Conservation (phyloP, 805 yeast species). For the Metschnikowia gruessii region DNA sequence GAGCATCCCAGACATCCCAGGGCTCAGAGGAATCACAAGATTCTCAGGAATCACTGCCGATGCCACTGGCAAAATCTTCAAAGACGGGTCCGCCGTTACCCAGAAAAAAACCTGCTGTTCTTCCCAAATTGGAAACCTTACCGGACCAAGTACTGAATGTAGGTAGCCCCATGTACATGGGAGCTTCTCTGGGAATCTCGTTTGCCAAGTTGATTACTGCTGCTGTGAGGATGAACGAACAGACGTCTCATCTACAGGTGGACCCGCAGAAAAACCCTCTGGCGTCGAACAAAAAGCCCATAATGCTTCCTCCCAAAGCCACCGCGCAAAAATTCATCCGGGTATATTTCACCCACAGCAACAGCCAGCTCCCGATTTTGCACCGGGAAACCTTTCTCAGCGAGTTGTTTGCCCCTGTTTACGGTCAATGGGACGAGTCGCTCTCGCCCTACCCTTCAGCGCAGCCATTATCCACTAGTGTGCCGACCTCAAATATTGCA, state of each 20-base stretch:
- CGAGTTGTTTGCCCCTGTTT: conserved; percentile 70
- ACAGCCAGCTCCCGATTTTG: conserved; percentile 78
- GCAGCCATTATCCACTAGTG: conserved; percentile 4
- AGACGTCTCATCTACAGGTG: conserved; percentile 15
- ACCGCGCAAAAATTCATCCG: conserved; percentile 65
- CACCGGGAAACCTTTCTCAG: conserved; percentile 76
- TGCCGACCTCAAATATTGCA: background rate
- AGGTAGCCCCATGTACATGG: conserved; percentile 13
- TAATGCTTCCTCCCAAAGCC: conserved; percentile 63
- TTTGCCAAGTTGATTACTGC: conserved; percentile 77
- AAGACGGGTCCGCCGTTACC: background rate
- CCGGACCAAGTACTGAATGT: conserved; percentile 2
- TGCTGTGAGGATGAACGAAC: conserved; percentile 57
- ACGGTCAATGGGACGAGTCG: conserved; percentile 59
- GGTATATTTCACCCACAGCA: conserved; percentile 72
- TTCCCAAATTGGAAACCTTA: background rate
- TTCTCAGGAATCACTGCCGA: background rate
- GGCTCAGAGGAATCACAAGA: background rate
- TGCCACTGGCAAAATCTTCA: background rate
- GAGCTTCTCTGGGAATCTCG: conserved; percentile 21
- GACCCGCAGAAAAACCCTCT: conserved; percentile 18
- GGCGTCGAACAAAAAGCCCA: conserved; percentile 30
- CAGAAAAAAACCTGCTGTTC: background rate
- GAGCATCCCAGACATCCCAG: too few relatives aligned
- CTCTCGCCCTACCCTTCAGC: conserved; percentile 48